Evolutionary conservation across 495 filamentous ascomycete genomes (phyloP), one percentile per base, ranked within the genome.

Genomic region (Penicillium roqueforti): DNA sequence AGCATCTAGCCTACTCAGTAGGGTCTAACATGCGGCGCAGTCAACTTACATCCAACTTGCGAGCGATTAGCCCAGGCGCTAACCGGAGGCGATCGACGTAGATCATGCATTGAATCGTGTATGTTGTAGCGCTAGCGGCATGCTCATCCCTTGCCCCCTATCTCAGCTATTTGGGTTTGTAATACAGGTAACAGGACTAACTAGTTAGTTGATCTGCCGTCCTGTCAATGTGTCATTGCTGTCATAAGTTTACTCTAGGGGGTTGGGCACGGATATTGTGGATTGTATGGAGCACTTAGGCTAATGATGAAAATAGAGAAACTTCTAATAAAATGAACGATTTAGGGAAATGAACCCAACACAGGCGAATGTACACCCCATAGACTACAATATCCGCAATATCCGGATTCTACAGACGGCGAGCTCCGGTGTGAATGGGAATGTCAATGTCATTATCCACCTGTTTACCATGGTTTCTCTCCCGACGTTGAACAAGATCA

Each of bases 31-130:
- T 43, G 39, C 28, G 49, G 49, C 39, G 39, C 49, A 52, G 49
- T 37, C 49, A 44, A 36, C 49, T 44, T 49, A 39, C 20, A 38
- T 36, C n/a, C 14, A n/a, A 36, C 6, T 16, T 36, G 32, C 14
- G 6, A 16, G 32, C 34, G 47, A n/a, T n/a, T 1, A 4, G 10
- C 4, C 29, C 6, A n/a, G 29, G 19, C 5, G 28, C 28, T 43
- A 32, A 42, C 23, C 43, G 28, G 49, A 34, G 19, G 13, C 39
- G 49, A 43, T 51, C 38, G 6, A 44, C 28, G 39, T 52, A 43
- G 49, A 52, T 44, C 49, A 5, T 4, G 20, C 28, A 26, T 29
- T 52, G 44, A 42, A 19, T 20, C 31, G 37, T 6, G 4, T n/a
- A n/a, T n/a, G n/a, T n/a, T n/a, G n/a, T 26, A n/a, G 25, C 22